Percentiles rank a stretch among this genome's conserved stretches.
These are phyloP conservation scores for Wallacemonas collosoma DNA, from an alignment of 208 protist genomes.

Conservation along the genomic window DNA sequence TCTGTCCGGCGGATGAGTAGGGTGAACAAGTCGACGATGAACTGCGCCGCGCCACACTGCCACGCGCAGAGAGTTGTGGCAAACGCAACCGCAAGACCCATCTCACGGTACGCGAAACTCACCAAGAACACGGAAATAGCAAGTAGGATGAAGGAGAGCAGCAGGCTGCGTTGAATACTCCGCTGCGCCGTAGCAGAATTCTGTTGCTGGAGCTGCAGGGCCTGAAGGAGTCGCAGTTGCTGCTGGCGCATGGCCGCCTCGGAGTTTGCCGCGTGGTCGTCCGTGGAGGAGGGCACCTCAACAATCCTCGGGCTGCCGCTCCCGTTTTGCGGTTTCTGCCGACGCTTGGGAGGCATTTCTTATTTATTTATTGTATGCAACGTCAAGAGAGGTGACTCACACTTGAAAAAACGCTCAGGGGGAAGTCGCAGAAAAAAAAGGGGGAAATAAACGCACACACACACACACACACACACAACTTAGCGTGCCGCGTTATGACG, in stretches of 20 bases:
- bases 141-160: slow-evolving; percentile 13
- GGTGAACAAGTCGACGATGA: slow-evolving; percentile 10
- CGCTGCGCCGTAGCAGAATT: slow-evolving; percentile 1
- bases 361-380: too few species aligned
- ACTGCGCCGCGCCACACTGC: slow-evolving; percentile 14
- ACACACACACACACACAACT: too few species aligned
- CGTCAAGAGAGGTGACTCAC: too few species aligned
- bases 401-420: too few species aligned
- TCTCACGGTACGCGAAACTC: slow-evolving; percentile 4
- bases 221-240: slow-evolving; percentile 19
- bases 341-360: background rate
- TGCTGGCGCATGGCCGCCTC: slow-evolving; percentile 11
- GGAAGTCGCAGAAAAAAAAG: too few species aligned
- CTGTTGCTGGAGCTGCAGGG: slow-evolving; percentile 19
- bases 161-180: slow-evolving; percentile 20
- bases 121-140: background rate
- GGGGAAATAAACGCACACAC: too few species aligned
- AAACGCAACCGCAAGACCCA: slow-evolving; percentile 6
- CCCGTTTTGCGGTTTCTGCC: background rate
- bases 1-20: slow-evolving; percentile 12
- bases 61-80: slow-evolving; percentile 7
- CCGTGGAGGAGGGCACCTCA: background rate
- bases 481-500: too few species aligned
- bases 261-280: background rate
- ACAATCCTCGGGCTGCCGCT: background rate